phyloP scores from a whole-genome alignment of 306 rosid species.

The Rosa persica region DNA sequence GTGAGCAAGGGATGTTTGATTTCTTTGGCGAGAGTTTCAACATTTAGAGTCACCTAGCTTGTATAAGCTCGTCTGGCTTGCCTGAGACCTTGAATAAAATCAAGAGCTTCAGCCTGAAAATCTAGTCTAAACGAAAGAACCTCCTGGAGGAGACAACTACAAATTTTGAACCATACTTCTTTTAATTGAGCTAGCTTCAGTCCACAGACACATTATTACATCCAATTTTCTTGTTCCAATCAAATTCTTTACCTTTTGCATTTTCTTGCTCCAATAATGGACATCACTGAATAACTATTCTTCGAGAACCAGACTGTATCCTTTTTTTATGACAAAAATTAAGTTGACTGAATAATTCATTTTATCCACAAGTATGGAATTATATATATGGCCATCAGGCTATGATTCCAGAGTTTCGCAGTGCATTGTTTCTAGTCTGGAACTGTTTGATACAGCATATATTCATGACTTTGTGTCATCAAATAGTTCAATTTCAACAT shows the following conservation, averaged over 20 bases:
- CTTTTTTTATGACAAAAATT: background rate
- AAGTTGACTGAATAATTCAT: background rate
- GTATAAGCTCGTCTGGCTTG: too few relatives aligned
- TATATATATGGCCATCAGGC: background rate
- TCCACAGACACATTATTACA: background rate
- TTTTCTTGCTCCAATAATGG: constrained; percentile 3
- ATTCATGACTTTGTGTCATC: too few relatives aligned
- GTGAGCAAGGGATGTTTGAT: too few relatives aligned
- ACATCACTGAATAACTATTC: background rate
- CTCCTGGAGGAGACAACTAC: background rate
- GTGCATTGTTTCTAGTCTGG: background rate
- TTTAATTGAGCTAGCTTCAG: background rate
- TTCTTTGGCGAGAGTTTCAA: too few relatives aligned
- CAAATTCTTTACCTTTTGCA: background rate
- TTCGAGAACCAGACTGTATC: background rate
- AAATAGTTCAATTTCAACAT: too few relatives aligned
- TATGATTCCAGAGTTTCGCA: background rate
- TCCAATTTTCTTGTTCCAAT: background rate
- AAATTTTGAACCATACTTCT: background rate
- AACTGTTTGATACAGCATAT: too few relatives aligned
- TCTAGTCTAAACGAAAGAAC: background rate
- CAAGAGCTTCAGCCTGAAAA: background rate
- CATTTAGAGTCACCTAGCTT: too few relatives aligned
- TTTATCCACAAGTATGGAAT: background rate
- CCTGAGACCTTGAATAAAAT: background rate